These are phyloP conservation scores for Phlyctochytrium planicorne DNA, from an alignment of 192 early-diverging fungal species.

Conservation along the genomic window DNA sequence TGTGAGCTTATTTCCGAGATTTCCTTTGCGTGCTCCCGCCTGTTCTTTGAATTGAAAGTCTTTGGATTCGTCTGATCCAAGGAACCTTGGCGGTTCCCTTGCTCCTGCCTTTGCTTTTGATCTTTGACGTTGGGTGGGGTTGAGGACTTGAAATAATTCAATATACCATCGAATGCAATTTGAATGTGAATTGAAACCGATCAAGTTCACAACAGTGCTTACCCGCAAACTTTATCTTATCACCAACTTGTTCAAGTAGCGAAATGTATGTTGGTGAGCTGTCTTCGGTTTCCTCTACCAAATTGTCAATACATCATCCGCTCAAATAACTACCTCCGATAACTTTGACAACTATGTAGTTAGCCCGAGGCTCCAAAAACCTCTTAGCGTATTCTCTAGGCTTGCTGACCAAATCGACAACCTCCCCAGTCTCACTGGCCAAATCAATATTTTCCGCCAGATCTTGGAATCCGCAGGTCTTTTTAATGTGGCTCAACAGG, in stretches of 20 bases:
- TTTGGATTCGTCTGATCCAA: constrained; percentile 10
- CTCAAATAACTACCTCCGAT: constrained; percentile 40
- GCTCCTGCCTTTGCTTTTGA: constrained; percentile 23
- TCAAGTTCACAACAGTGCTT: background rate
- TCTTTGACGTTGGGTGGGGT: constrained; percentile 16
- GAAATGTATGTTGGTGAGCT: constrained; percentile 35
- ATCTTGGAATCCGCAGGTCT: constrained; percentile 34
- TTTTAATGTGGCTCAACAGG: constrained; percentile 44
- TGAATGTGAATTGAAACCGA: background rate
- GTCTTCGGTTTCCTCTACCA: constrained; percentile 45
- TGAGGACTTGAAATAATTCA: constrained; percentile 5
- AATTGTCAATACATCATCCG: background rate
- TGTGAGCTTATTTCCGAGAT: background rate
- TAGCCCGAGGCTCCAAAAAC: constrained; percentile 44
- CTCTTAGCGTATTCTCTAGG: constrained; percentile 54
- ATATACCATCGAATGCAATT: background rate
- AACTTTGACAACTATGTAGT: constrained; percentile 65
- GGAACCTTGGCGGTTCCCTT: constrained; percentile 9
- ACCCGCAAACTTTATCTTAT: constrained; percentile 53
- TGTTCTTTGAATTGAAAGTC: background rate
- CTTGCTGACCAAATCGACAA: constrained; percentile 50
- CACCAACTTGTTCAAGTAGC: constrained; percentile 42
- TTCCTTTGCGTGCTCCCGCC: background rate
- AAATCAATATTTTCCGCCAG: constrained; percentile 45
- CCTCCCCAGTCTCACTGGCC: constrained; percentile 53